Evolutionary conservation across 2,329 filamentous ascomycete species (phyloP).

Genomic region (Aureobasidium melanogenum): DNA sequence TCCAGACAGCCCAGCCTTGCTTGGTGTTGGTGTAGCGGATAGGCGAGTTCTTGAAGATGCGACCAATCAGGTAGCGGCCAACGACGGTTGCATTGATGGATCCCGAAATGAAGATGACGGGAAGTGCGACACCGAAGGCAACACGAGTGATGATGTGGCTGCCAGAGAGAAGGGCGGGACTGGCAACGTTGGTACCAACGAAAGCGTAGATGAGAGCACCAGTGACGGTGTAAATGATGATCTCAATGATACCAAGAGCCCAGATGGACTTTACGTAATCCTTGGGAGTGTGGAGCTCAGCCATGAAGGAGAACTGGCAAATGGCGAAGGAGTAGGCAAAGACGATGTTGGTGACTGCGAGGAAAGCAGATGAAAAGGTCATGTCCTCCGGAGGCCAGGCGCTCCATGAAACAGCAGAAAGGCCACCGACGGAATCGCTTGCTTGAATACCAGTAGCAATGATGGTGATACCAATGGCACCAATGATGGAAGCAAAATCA

Average conservation of each 20-base stretch:
- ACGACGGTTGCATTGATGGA: slow-evolving; percentile 55
- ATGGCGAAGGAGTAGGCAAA: slow-evolving; percentile 51
- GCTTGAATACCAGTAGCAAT: slow-evolving; percentile 27
- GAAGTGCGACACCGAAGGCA: slow-evolving; percentile 61
- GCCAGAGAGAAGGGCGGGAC: slow-evolving; percentile 59
- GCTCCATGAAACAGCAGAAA: slow-evolving; percentile 25
- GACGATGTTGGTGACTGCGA: slow-evolving; percentile 60
- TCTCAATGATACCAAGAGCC: slow-evolving; percentile 55
- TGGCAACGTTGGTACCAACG: slow-evolving; percentile 51
- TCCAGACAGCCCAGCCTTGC: slow-evolving; percentile 49
- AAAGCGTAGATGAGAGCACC: slow-evolving; percentile 61
- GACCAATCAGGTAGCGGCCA: slow-evolving; percentile 51
- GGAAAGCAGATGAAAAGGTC: slow-evolving; percentile 49
- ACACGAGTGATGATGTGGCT: slow-evolving; percentile 49
- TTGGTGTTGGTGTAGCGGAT: slow-evolving; percentile 35
- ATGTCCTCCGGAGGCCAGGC: slow-evolving; percentile 27
- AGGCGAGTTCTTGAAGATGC: slow-evolving; percentile 50
- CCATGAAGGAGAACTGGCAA: slow-evolving; percentile 60
- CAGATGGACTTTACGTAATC: slow-evolving; percentile 51
- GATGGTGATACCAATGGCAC: slow-evolving; percentile 28
- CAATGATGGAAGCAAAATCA: slow-evolving; percentile 28
- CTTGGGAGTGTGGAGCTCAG: slow-evolving; percentile 55
- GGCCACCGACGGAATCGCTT: slow-evolving; percentile 20
- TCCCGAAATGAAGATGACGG: slow-evolving; percentile 64
- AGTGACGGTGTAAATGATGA: slow-evolving; percentile 55